Percentiles rank a stretch among this genome's conserved stretches.
phyloP scores from a whole-genome alignment of 1,284 basidiomycete species.

The Peniophora sp. region DNA sequence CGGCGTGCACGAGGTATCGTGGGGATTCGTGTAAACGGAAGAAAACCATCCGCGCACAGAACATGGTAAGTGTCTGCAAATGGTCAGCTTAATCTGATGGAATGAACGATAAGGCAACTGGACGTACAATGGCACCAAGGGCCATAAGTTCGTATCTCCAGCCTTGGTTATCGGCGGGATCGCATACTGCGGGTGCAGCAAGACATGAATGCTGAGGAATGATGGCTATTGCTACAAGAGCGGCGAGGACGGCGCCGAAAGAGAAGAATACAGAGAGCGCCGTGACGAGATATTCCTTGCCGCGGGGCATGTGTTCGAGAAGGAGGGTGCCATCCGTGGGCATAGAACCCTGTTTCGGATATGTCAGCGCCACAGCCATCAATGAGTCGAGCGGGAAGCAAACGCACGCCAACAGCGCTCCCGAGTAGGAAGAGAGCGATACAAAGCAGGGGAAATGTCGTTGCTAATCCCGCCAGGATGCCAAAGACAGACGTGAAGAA shows the following conservation, averaged over 20 bases:
- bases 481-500: slow-evolving; percentile 90
- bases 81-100: background rate
- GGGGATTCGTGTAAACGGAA: slow-evolving; percentile 93
- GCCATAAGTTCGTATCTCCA: slow-evolving; percentile 80
- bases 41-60: slow-evolving; percentile 78
- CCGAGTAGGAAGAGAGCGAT: slow-evolving; percentile 81
- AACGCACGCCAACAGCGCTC: slow-evolving; percentile 77
- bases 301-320: slow-evolving; percentile 88
- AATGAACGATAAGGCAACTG: slow-evolving; percentile 1
- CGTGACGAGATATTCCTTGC: slow-evolving; percentile 89
- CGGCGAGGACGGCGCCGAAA: slow-evolving; percentile 79
- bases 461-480: slow-evolving; percentile 69
- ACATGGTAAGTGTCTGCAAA: slow-evolving; percentile 77
- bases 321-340: slow-evolving; percentile 94
- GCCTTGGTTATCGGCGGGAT: slow-evolving; percentile 69
- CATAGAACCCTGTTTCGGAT: slow-evolving; percentile 70
- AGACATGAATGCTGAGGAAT: slow-evolving; percentile 76
- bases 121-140: slow-evolving; percentile 65
- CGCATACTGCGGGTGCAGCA: slow-evolving; percentile 40
- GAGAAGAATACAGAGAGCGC: slow-evolving; percentile 96
- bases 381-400: background rate
- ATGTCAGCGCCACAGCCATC: slow-evolving; percentile 6
- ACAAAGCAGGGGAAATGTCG: slow-evolving; percentile 70
- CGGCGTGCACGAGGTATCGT: slow-evolving; percentile 81
- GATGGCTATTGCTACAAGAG: slow-evolving; percentile 69